Evolutionary conservation across 2,329 filamentous ascomycete genomes (phyloP), one percentile per base, ranked within the genome.

Genomic region (Geosmithia flava): DNA sequence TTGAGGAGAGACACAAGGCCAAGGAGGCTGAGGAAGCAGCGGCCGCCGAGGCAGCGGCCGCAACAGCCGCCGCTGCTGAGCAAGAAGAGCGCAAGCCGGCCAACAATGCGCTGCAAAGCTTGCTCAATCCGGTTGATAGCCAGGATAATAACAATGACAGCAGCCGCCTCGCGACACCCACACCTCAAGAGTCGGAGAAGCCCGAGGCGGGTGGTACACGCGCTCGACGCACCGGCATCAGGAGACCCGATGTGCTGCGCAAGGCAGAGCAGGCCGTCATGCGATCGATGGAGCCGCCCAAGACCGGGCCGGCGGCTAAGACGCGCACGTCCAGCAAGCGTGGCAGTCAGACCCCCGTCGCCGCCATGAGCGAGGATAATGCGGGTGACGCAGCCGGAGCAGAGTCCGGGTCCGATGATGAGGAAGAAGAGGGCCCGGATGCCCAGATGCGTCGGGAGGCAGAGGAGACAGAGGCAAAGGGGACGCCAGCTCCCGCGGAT

Each of bases 211-310:
- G 58, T 39, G 68, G 58, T 11, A 37, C 33, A 13, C 68, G 67
- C 3, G 54, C 59, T 11, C 64, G 70, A 11, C 69, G 67, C 48
- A 54, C 62, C 0, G 74, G 70, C 1, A 70, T 81, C 1, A 63
- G 76, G 17, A 65, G 75, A 27, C 72, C 75, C 0, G 79, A 83
- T 49, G 67, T 83, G 29, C 64, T 83, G 2, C 75, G 78, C 33
- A 78, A 77, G 55, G 79, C 80, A 0, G 80, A 83, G 52, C 73
- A 78, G 52, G 75, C 75, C 4, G 71, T 80, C 3, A 53, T 69
- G 16, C 70, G 72, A 3, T 68, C 70, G 0, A 59, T 71, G 30
- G 76, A 80, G 46, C 33, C 6, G 11, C 69, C 70, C 7, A 75
- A 72, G 51, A 58, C 65, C n/a, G 50, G 53, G 6, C 33, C 33